phyloP scores from a whole-genome alignment of 768 basidiomycete genomes.

The Russula earlei region DNA sequence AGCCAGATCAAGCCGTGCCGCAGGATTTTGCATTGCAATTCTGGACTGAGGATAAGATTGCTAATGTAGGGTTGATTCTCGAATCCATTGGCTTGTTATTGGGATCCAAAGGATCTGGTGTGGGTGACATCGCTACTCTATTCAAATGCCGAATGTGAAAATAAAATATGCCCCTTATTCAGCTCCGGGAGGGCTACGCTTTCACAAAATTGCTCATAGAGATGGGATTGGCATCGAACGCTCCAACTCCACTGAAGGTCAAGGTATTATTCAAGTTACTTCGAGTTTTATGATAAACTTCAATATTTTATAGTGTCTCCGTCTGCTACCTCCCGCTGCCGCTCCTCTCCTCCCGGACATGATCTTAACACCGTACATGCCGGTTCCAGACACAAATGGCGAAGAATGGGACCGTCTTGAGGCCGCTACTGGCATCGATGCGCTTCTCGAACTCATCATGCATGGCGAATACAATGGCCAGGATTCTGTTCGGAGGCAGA shows the following conservation, averaged over 20 bases:
- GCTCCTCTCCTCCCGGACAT: slow-evolving; percentile 59
- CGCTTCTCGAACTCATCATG: slow-evolving; percentile 69
- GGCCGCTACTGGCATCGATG: slow-evolving; percentile 70
- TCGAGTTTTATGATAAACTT: background rate
- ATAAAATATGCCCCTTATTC: background rate
- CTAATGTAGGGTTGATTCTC: slow-evolving; percentile 70
- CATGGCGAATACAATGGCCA: slow-evolving; percentile 80
- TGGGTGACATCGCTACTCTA: slow-evolving; percentile 29
- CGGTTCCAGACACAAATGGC: slow-evolving; percentile 73
- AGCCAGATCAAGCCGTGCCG: slow-evolving; percentile 48
- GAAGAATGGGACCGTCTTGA: slow-evolving; percentile 92
- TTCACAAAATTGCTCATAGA: slow-evolving; percentile 78
- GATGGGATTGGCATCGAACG: slow-evolving; percentile 87
- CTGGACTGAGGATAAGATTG: slow-evolving; percentile 89
- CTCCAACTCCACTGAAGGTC: slow-evolving; percentile 78
- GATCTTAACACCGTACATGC: slow-evolving; percentile 61
- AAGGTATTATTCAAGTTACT: slow-evolving; percentile 42
- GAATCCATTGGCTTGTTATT: slow-evolving; percentile 82
- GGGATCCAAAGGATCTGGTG: slow-evolving; percentile 55
- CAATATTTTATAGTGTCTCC: slow-evolving; percentile 39
- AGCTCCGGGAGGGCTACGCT: slow-evolving; percentile 49
- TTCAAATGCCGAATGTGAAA: background rate
- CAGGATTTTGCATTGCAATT: slow-evolving; percentile 93
- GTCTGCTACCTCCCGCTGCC: slow-evolving; percentile 43
- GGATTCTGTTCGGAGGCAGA: slow-evolving; percentile 44